phyloP scores from a whole-genome alignment of 1,284 basidiomycete genomes.

The Ustilago loliicola region DNA sequence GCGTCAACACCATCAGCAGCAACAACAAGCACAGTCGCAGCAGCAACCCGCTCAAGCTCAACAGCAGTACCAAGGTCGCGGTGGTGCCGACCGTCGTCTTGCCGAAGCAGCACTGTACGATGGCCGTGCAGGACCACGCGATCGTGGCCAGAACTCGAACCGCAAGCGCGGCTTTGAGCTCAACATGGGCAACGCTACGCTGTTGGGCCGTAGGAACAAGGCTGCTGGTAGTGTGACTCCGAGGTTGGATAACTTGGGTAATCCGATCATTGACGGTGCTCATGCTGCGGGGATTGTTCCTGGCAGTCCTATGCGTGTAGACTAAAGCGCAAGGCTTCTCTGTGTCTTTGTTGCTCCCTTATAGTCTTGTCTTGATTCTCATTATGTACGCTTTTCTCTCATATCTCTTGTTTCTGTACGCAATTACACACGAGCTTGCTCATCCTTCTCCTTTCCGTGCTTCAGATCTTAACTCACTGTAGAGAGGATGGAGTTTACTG shows the following conservation, averaged over 20 bases:
- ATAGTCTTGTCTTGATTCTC: not conserved
- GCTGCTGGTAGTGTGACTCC: conserved; percentile 20
- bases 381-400: conserved; percentile 11
- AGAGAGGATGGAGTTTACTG: not conserved
- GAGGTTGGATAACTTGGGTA: conserved; percentile 41
- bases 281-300: conserved; percentile 53
- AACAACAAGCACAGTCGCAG: conserved; percentile 19
- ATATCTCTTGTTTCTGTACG: conserved; percentile 2
- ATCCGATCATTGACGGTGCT: conserved; percentile 47
- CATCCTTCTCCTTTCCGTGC: not conserved
- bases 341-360: not conserved
- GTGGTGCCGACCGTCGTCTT: conserved; percentile 61
- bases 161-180: conserved; percentile 64
- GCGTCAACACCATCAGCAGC: conserved; percentile 50
- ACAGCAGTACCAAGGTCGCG: conserved; percentile 65
- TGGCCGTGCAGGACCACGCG: conserved; percentile 61
- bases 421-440: conserved; percentile 21
- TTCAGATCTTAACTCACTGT: too few relatives aligned
- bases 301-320: conserved; percentile 59
- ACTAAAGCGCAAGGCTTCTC: conserved; percentile 16
- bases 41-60: conserved; percentile 34
- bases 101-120: conserved; percentile 71
- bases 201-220: conserved; percentile 64
- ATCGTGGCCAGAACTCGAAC: conserved; percentile 52
- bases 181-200: conserved; percentile 66